Base-by-base conservation (phyloP, 106 monocot genomes). In the Xerophyta viscosa region DNA sequence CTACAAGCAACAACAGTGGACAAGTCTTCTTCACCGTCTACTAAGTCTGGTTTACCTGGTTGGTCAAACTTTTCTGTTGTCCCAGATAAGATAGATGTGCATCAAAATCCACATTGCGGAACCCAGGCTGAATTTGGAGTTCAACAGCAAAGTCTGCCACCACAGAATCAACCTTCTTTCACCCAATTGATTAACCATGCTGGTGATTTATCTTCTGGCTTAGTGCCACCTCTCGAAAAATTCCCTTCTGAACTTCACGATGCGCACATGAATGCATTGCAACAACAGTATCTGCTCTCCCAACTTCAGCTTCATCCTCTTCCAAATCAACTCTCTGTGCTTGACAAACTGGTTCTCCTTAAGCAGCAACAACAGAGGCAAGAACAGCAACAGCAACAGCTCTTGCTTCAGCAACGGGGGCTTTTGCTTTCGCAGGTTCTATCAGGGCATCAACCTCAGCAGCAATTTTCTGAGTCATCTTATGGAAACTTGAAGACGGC, bases 281-380 rank as follows among this genome's bases (percentile, higher is more conserved):
- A 82, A 39, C 92, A 92, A 26, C 82, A 92, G 59, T 77, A 79
- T 66, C 46, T 74, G 47, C 33, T 81, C 41, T 66, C 77, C 36
- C 91, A 91, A 66, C 61, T 88, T 56, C 79, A 92, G 55, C 31
- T 74, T 54, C 91, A 81, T 5, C 49, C 81, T 49, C 77, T 69
- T 54, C 64, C 82, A 8, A 21, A 66, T 39, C 75, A 79, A 27
- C 49, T 83, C 12, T 74, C 77, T 36, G 31, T 73, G 15, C 17
- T 88, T 45, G 79, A 83, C 37, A 83, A 83, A 29, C 31, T 79
- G 11, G 56, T 86, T 63, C 53, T 83, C 24, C 73, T 87, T 26
- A 71, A 92, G 61, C 82, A 81, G 68, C 81, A 75, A 55, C 58
- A 82, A 27, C 56, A 67, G 39, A 26, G 62, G 11, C 64, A 79